Evolutionary conservation across 2,329 filamentous ascomycete genomes (phyloP).

Genomic region (Sclerotinia subarctica): DNA sequence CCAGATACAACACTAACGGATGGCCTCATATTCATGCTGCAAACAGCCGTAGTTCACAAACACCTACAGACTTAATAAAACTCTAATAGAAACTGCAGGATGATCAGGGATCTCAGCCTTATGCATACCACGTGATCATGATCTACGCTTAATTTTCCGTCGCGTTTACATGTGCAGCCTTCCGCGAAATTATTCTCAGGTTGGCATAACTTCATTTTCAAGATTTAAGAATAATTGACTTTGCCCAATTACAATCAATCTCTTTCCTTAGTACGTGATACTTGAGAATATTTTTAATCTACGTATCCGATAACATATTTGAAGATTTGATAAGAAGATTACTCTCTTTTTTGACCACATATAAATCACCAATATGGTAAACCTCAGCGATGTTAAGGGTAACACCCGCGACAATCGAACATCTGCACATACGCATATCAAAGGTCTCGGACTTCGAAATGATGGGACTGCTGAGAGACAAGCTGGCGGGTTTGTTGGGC

Average conservation of each 20-base stretch:
- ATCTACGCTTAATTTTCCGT: slow-evolving; percentile 12
- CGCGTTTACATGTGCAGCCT: slow-evolving; percentile 21
- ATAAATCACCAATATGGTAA: slow-evolving; percentile 58
- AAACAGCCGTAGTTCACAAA: background rate
- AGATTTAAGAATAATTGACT: slow-evolving; percentile 3
- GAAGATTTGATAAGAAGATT: background rate
- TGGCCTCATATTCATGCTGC: background rate
- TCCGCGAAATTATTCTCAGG: slow-evolving; percentile 20
- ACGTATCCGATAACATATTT: background rate
- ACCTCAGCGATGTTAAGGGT: slow-evolving; percentile 92
- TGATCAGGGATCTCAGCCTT: slow-evolving; percentile 15
- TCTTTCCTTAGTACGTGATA: background rate
- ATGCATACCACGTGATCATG: background rate
- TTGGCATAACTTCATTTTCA: slow-evolving; percentile 15
- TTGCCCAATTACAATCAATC: slow-evolving; percentile 6
- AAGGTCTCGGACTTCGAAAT: slow-evolving; percentile 79
- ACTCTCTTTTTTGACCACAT: slow-evolving; percentile 12
- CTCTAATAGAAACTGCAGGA: background rate
- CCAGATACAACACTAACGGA: background rate
- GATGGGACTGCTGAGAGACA: slow-evolving; percentile 84
- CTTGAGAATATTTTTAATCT: background rate
- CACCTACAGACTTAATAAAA: background rate
- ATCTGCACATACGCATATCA: slow-evolving; percentile 96
- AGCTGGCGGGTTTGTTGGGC: slow-evolving; percentile 83
- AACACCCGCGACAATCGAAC: slow-evolving; percentile 94